Evolutionary conservation across 352 stramenopile genomes (phyloP).

Genomic region (Discostella stelligera): DNA sequence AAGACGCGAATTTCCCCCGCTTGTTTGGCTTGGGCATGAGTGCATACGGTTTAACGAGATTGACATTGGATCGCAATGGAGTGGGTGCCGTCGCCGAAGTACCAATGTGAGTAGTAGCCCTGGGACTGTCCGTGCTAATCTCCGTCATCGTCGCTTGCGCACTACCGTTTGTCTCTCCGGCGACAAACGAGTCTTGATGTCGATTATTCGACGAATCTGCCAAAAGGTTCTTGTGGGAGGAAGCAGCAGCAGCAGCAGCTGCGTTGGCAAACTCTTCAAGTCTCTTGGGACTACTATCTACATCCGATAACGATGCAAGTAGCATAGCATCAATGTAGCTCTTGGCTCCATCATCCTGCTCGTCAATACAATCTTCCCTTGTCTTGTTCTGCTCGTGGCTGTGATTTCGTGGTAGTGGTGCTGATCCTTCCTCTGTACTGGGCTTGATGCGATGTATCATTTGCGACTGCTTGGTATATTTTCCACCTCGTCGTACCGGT

Average conservation of each 20-base stretch:
- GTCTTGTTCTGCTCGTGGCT: no score
- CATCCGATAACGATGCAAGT: conserved; percentile 48
- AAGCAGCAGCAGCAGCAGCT: not conserved
- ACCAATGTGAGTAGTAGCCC: not conserved
- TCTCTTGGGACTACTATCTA: conserved; percentile 27
- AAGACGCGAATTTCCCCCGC: not conserved
- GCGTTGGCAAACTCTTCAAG: not conserved
- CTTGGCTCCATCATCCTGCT: not conserved
- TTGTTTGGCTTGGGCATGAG: conserved; percentile 42
- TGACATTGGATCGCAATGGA: conserved; percentile 39
- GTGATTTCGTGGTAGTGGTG: conserved; percentile 1
- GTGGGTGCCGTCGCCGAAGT: conserved; percentile 14
- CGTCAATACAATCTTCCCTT: not conserved
- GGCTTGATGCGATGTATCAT: conserved; percentile 39
- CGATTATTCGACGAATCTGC: not conserved
- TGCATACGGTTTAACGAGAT: conserved; percentile 27
- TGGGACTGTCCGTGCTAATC: not conserved
- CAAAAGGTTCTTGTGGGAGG: not conserved
- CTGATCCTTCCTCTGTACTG: not conserved
- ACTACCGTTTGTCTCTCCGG: not conserved
- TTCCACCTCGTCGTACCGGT: not conserved
- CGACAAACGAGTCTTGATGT: not conserved
- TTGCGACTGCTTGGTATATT: conserved; percentile 18
- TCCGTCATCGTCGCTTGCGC: not conserved
- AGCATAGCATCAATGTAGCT: conserved; percentile 50